phyloP scores from a whole-genome alignment of 2,329 filamentous ascomycete genomes.

The Tolypocladium amazonense region DNA sequence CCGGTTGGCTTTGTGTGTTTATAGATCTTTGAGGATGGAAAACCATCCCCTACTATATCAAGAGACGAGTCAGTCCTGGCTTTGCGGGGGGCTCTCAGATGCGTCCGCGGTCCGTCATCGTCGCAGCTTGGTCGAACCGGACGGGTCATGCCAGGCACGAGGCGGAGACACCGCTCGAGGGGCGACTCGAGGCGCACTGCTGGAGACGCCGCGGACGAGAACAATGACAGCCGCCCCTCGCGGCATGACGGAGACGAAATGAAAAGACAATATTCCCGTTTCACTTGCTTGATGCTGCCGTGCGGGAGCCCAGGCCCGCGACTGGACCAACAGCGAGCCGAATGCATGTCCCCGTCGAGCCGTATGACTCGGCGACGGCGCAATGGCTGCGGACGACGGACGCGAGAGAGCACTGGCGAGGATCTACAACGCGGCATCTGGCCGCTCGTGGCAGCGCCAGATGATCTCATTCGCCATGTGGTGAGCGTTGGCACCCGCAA shows the following conservation, averaged over 20 bases:
- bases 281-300: background rate
- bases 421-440: background rate
- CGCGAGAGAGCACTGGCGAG: background rate
- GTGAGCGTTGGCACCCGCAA: background rate
- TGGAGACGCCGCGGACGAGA: background rate
- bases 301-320: background rate
- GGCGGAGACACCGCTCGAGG: background rate
- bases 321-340: background rate
- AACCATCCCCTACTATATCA: constrained; percentile 31
- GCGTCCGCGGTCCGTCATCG: background rate
- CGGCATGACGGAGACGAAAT: background rate
- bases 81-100: background rate
- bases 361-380: background rate
- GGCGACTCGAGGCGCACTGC: background rate
- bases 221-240: background rate
- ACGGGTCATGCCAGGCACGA: background rate
- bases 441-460: background rate
- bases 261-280: background rate
- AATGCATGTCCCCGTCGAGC: background rate
- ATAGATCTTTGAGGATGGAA: constrained; percentile 35
- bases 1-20: constrained; percentile 22
- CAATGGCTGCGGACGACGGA: background rate
- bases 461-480: background rate
- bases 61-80: constrained; percentile 20
- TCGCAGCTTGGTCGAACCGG: background rate